phyloP scores from a whole-genome alignment of 352 stramenopile genomes.

The Pythium chondricola region DNA sequence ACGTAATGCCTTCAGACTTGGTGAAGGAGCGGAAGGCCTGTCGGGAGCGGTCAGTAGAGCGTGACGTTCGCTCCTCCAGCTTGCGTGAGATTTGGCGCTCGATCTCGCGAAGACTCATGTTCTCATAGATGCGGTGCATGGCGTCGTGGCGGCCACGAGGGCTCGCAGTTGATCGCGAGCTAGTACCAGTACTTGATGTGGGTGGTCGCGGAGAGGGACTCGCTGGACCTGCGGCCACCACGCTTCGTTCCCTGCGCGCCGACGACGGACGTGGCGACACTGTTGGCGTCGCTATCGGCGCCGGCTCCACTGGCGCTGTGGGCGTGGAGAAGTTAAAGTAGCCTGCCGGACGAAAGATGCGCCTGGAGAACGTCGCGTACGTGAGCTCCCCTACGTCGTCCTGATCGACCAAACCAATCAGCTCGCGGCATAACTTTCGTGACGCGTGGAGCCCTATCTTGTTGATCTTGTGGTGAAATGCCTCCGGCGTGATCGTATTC shows the following conservation, averaged over 20 bases:
- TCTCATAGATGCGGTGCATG: conserved; percentile 36
- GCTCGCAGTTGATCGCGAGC: neutral
- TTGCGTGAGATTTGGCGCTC: conserved; percentile 48
- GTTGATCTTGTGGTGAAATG: conserved; percentile 56
- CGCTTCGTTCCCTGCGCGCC: neutral
- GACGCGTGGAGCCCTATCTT: conserved; percentile 50
- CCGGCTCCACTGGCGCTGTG: neutral
- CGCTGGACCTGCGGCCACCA: neutral
- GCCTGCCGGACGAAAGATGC: conserved; percentile 43
- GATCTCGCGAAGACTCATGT: conserved; percentile 45
- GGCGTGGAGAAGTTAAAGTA: conserved; percentile 24
- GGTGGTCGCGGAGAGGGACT: neutral
- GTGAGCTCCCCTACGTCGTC: conserved; percentile 62
- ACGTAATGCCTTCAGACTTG: conserved; percentile 53
- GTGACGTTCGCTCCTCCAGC: conserved; percentile 51
- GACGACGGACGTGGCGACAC: neutral
- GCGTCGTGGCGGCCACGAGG: no score
- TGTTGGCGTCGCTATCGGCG: neutral
- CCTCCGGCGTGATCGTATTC: conserved; percentile 61
- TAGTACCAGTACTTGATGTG: neutral
- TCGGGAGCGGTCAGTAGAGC: conserved; percentile 36
- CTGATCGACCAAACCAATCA: conserved; percentile 59
- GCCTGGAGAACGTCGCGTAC: conserved; percentile 51
- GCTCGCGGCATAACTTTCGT: conserved; percentile 34
- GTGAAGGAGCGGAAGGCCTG: conserved; percentile 69